Base-by-base conservation (phyloP, 306 rosid species). In the Crataegus laevigata region DNA sequence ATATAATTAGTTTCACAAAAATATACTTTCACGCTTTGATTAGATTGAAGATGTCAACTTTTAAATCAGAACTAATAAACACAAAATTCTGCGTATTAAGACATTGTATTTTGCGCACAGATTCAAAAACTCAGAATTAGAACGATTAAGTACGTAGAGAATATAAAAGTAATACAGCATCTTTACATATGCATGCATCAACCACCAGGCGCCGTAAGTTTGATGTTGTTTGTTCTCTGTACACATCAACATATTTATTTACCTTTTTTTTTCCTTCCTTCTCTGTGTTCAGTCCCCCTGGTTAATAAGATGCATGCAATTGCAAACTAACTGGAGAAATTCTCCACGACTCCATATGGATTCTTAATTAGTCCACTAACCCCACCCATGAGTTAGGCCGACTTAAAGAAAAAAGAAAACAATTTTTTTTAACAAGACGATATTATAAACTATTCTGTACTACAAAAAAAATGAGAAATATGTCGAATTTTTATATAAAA, bases 311-410 rank as follows among this genome's bases (percentile, higher is more conserved):
- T 78, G 88, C 87, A 83, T 47, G 54, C 54, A 21, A 55, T 15
- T 50, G 55, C 18, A 15, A 50, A 7, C 12, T 1, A 59, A 25
- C 8, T 29, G 29, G 69, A 68, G 29, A 40, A 66, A 51, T 30
- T 72, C 18, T 68, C 74, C 73, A 43, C 73, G 61, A 54, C 62
- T 84, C 73, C 61, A 9, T 55, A n/a, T 29, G 38, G 66, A 28
- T 64, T 64, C 69, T 64, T 19, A 59, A 59, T 59, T 59, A 79
- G 79, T 82, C 85, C 80, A 75, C 64, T 24, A 11, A 59, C 18
- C 38, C 66, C 45, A 51, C 15, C 22, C 81, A 77, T 25, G 79
- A 75, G 77, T 71, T 85, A 73, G 84, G 73, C 78, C 60, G 40
- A 21, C 28, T 19, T 13, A 22, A 12, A 59, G 32, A 24, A 59